phyloP scores from a whole-genome alignment of 345 rosid species.

The Aquilaria yunnanensis region DNA sequence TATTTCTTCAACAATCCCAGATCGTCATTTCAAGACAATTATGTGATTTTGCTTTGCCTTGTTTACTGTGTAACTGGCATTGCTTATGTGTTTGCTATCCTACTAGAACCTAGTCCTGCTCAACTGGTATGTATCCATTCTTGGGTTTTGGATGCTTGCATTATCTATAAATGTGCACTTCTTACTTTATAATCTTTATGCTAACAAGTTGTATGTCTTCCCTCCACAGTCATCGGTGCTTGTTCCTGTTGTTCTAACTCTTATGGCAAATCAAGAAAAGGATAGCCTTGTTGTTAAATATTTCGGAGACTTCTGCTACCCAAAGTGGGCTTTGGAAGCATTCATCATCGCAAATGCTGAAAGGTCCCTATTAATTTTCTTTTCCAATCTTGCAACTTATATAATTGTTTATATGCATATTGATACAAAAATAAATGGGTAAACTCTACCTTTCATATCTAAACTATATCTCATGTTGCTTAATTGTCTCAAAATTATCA shows the following conservation, averaged over 20 bases:
- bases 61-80: conserved; percentile 88
- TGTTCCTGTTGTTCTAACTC: conserved; percentile 75
- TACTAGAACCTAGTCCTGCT: conserved; percentile 61
- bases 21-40: conserved; percentile 69
- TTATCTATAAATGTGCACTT: neutral
- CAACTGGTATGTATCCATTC: conserved; percentile 50
- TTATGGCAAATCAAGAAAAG: conserved; percentile 60
- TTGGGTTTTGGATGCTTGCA: neutral
- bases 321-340: conserved; percentile 86
- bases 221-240: conserved; percentile 68
- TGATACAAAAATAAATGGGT: no score
- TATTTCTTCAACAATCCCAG: conserved; percentile 92
- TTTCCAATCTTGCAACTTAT: neutral
- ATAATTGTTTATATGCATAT: neutral
- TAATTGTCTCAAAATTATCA: no score
- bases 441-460: no score
- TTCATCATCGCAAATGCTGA: conserved; percentile 72
- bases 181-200: neutral
- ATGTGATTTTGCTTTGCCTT: conserved; percentile 55
- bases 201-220: conserved; percentile 1
- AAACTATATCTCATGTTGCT: no score
- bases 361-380: conserved; percentile 25
- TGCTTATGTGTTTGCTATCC: conserved; percentile 75
- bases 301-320: conserved; percentile 55
- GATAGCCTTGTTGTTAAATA: conserved; percentile 32